Evolutionary conservation across 805 yeast genomes (phyloP), one percentile per base, ranked within the genome.

Genomic region (Sugiyamaella floridensis): DNA sequence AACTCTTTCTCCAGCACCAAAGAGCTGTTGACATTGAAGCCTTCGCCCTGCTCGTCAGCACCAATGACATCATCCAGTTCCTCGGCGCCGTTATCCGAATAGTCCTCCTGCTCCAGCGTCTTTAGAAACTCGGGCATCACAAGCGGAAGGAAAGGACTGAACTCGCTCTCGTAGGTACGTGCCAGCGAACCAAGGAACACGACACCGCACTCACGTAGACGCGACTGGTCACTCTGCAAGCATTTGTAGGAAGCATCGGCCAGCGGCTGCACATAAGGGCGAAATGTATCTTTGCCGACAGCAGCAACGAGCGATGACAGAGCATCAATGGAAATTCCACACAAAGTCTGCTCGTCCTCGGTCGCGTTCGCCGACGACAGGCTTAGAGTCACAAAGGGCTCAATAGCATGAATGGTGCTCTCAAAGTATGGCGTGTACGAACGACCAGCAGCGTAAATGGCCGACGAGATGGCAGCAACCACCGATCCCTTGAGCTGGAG

Each of bases 291-390:
- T 51, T 93, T 85, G 58, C 97, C 96, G 55, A 93, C 97, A 52
- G 99, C 97, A 69, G 90, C 81, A 52, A 96, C 97, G 86, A 93
- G 83, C 14, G 97, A 85, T 45, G 97, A 86, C 60, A 93, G 80
- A 65, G 93, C 86, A 75, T 93, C 99, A 60, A 93, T 84, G 50
- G 97, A 88, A 67, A 83, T 78, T 37, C 96, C 97, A 69, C 95
- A 82, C 63, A 93, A 80, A 72, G 89, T 96, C 59, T 88, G 82
- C 64, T 89, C 96, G 49, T 84, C 82, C 56, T 81, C 77, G 64
- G 82, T 79, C 58, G 83, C 55, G 32, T 61, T 57, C 16, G 18
- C 18, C 15, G 19, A n/a, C 19, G 42, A 37, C 11, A 40, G 11
- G 14, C 18, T 16, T 10, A 45, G 47, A 12, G 50, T 40, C 34